phyloP scores from a whole-genome alignment of 768 basidiomycete species.

The Podaxis pistillaris region DNA sequence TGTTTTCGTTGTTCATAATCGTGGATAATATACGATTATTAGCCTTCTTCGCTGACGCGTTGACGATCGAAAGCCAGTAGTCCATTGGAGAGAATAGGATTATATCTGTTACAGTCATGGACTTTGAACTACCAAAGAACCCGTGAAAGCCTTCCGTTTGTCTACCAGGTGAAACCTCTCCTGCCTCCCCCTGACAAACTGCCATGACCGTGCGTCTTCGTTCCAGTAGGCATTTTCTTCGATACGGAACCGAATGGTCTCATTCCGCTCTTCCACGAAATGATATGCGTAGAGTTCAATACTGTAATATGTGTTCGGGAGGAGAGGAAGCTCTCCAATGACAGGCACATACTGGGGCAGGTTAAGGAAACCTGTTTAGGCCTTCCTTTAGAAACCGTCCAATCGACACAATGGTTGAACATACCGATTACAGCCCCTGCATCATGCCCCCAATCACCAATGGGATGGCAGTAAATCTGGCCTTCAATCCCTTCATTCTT shows the following conservation, averaged over 20 bases:
- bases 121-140: slow-evolving; percentile 22
- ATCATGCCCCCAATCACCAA: slow-evolving; percentile 56
- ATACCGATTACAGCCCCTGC: slow-evolving; percentile 47
- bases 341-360: slow-evolving; percentile 44
- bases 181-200: slow-evolving; percentile 50
- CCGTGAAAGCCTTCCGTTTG: slow-evolving; percentile 17
- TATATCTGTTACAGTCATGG: background rate
- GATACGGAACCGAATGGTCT: slow-evolving; percentile 41
- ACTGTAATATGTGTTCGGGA: slow-evolving; percentile 51
- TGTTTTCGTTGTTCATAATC: background rate
- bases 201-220: slow-evolving; percentile 35
- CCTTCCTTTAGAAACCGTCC: background rate
- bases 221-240: slow-evolving; percentile 47
- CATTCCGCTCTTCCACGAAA: slow-evolving; percentile 47
- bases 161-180: slow-evolving; percentile 45
- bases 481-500: slow-evolving; percentile 42
- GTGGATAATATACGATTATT: background rate
- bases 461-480: slow-evolving; percentile 51
- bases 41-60: background rate
- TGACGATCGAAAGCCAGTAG: background rate
- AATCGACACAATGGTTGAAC: background rate
- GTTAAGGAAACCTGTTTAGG: slow-evolving; percentile 38
- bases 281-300: slow-evolving; percentile 52
- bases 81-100: background rate
- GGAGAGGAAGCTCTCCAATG: slow-evolving; percentile 44